phyloP scores from a whole-genome alignment of 208 protist species.

The Trypanosoma avium region DNA sequence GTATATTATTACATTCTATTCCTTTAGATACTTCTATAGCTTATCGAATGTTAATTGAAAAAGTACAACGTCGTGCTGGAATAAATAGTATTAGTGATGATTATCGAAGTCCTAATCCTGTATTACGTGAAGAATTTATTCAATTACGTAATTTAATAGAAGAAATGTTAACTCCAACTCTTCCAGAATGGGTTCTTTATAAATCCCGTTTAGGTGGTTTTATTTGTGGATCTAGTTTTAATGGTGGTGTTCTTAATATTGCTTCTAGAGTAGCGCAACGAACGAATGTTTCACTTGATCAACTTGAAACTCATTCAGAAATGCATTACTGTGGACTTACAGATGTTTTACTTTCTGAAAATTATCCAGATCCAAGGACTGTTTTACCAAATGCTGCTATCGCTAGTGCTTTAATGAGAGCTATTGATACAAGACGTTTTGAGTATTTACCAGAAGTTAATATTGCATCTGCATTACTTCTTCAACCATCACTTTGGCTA shows the following conservation, averaged over 20 bases:
- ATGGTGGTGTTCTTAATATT: conserved; percentile 74
- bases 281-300: conserved; percentile 52
- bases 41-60: conserved; percentile 57
- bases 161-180: conserved; percentile 31
- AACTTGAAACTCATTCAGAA: conserved; percentile 67
- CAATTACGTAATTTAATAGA: conserved; percentile 41
- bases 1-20: conserved; percentile 41
- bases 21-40: conserved; percentile 51
- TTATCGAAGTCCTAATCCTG: conserved; percentile 66
- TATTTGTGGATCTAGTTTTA: conserved; percentile 63
- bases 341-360: conserved; percentile 68
- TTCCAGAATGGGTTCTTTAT: conserved; percentile 63
- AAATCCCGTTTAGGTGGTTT: conserved; percentile 66
- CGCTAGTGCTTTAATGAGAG: conserved; percentile 50
- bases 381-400: conserved; percentile 72
- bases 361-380: conserved; percentile 61
- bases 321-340: conserved; percentile 83
- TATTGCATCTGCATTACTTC: conserved; percentile 55
- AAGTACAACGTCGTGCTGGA: conserved; percentile 57
- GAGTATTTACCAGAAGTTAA: conserved; percentile 72
- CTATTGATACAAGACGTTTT: conserved; percentile 61
- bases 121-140: conserved; percentile 59
- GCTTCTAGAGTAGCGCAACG: conserved; percentile 79
- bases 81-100: conserved; percentile 3
- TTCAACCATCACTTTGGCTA: conserved; percentile 68